These are phyloP conservation scores for Aspergillus campestris DNA, from an alignment of 495 filamentous ascomycete species.

Conservation along the genomic window DNA sequence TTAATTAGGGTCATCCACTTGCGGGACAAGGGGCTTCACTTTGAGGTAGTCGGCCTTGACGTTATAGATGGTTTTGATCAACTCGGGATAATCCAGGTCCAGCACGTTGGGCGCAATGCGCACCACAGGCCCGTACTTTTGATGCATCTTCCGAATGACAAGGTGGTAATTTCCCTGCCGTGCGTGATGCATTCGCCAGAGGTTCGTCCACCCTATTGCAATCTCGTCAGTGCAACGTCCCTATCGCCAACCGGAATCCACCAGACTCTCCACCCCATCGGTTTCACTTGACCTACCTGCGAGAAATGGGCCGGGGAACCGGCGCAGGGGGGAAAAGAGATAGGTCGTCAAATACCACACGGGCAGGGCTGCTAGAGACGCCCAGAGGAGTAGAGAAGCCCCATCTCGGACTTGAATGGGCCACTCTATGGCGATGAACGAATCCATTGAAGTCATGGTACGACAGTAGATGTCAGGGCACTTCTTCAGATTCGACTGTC, in stretches of 20 bases:
- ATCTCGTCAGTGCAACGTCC: not conserved
- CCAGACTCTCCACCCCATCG: no score
- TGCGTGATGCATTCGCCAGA: slow-evolving; percentile 26
- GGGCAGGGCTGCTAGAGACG: not conserved
- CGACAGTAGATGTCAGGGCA: no score
- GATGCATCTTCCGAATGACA: slow-evolving; percentile 27
- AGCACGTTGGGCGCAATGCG: slow-evolving; percentile 25
- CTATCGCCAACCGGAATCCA: not conserved
- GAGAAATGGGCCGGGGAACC: slow-evolving; percentile 27
- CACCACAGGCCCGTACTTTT: slow-evolving; percentile 24
- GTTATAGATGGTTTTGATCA: slow-evolving; percentile 20
- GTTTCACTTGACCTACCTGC: slow-evolving; percentile 13
- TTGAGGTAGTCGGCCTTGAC: slow-evolving; percentile 17
- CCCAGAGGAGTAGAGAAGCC: slow-evolving; percentile 1
- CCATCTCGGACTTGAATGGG: not conserved
- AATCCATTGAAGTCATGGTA: not conserved
- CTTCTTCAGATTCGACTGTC: no score
- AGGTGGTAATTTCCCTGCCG: slow-evolving; percentile 17
- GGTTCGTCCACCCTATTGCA: slow-evolving; percentile 22
- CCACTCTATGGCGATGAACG: not conserved
- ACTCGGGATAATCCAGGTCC: slow-evolving; percentile 18
- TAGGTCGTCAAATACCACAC: slow-evolving; percentile 13
- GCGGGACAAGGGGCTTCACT: not conserved
- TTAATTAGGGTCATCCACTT: not conserved
- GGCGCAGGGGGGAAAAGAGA: slow-evolving; percentile 19